Conservation (phyloP, 306 rosid genomes). For the Arachis hypogaea region DNA sequence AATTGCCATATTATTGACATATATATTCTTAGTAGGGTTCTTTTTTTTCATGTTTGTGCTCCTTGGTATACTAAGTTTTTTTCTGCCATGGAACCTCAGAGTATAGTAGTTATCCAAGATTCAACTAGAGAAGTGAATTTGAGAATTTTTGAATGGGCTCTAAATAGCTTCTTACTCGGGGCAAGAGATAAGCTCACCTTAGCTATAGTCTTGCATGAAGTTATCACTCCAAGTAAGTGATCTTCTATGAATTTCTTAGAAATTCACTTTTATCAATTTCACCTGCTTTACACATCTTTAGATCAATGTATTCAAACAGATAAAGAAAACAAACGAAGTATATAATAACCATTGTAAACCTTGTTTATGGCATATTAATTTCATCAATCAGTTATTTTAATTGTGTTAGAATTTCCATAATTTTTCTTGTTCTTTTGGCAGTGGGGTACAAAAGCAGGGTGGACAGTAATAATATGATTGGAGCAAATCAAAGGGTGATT, state of each 20-base stretch:
- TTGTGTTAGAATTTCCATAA: not conserved
- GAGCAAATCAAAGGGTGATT: conserved; percentile 52
- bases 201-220: conserved; percentile 64
- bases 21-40: too few species aligned
- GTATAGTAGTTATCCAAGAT: conserved; percentile 73
- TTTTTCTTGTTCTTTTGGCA: conserved; percentile 14
- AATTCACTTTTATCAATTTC: conserved; percentile 14
- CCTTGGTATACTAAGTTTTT: not conserved
- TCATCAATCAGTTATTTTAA: conserved; percentile 5
- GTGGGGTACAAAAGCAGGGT: conserved; percentile 69
- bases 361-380: not conserved
- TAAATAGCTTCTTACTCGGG: conserved; percentile 49
- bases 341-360: not conserved
- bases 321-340: too few species aligned
- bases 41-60: not conserved
- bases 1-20: not conserved
- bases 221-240: conserved; percentile 70
- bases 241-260: conserved; percentile 46
- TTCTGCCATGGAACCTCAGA: conserved; percentile 45
- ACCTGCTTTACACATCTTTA: too few species aligned
- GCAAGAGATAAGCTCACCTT: conserved; percentile 67
- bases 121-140: conserved; percentile 54
- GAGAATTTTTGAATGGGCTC: conserved; percentile 53
- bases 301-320: too few species aligned
- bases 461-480: conserved; percentile 51